phyloP scores from a whole-genome alignment of 2,329 filamentous ascomycete genomes.

The Phyllosticta citribraziliensis region DNA sequence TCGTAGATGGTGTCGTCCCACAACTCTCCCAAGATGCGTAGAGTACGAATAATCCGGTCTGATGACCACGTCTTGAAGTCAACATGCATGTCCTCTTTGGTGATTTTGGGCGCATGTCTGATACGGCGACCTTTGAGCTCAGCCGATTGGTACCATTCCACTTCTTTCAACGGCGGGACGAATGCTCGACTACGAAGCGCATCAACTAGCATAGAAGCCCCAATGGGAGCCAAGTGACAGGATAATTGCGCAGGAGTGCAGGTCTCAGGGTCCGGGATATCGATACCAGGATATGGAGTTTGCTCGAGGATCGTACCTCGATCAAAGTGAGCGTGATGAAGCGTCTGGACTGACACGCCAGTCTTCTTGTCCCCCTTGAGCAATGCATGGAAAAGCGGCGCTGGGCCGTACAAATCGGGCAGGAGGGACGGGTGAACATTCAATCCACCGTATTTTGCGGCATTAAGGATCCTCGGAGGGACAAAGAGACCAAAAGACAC shows the following conservation, averaged over 20 bases:
- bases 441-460: constrained; percentile 70
- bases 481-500: constrained; percentile 93
- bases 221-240: constrained; percentile 49
- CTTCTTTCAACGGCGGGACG: constrained; percentile 47
- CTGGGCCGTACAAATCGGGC: constrained; percentile 75
- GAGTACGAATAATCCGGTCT: constrained; percentile 43
- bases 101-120: constrained; percentile 63
- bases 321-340: constrained; percentile 69
- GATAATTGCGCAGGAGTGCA: constrained; percentile 44
- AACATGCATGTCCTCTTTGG: constrained; percentile 52
- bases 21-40: constrained; percentile 53
- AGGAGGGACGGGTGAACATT: constrained; percentile 91
- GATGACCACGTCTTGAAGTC: constrained; percentile 47
- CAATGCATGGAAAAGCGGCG: constrained; percentile 79
- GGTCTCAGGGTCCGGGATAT: constrained; percentile 37
- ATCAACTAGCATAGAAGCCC: constrained; percentile 60
- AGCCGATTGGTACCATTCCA: constrained; percentile 19
- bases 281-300: constrained; percentile 43
- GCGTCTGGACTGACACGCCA: constrained; percentile 78
- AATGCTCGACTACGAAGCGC: constrained; percentile 56
- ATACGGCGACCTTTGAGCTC: constrained; percentile 9
- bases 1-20: constrained; percentile 43
- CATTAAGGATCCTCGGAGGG: constrained; percentile 61
- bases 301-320: constrained; percentile 67
- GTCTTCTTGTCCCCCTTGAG: constrained; percentile 51